Base-by-base conservation (phyloP, 2,329 filamentous ascomycete genomes). In the Ceratocystis huliohia region DNA sequence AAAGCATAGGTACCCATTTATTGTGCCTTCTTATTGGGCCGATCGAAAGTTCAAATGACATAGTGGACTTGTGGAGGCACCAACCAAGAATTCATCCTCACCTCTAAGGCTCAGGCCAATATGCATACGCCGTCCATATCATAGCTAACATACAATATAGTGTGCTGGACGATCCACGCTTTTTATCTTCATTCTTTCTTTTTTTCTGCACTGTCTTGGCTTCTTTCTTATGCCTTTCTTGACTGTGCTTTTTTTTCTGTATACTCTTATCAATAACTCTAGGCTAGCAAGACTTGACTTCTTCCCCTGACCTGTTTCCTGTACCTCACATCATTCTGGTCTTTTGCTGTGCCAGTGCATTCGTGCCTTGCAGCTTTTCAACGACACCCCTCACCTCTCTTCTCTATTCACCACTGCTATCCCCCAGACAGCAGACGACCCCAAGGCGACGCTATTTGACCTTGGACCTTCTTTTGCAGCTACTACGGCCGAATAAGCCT, bases 161-260 rank as follows among this genome's bases (percentile, higher is more conserved):
- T 41, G 37, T 41, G 37, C 37, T 3, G 4, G 37, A 41, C 37
- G 37, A 53, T 28, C 3, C 48, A 15, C 48, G 48, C 48, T 53
- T 53, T 41, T 59, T 59, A 59, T 59, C 56, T 59, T 59, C 56
- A 59, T 59, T 28, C 28, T n/a, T 59, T 59, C 17, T 37, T 53
- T 33, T 33, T 53, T 25, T 53, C 48, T 13, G 22, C 56, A 37
- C n/a, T 33, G 28, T 17, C 28, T 17, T 30, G 33, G 30, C 30
- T 59, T 28, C 56, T n/a, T 59, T 15, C 56, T n/a, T 25, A 10
- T n/a, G 56, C 25, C 30, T 17, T 59, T 59, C 25, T n/a, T 37
- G 25, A 8, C 56, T 37, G 15, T 37, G 5, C 22, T 22, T 59
- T 59, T 37, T n/a, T 59, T 37, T 59, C 25, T 59, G 25, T 59